phyloP scores from a whole-genome alignment of 805 yeast genomes.

The Alloascoidea africana region DNA sequence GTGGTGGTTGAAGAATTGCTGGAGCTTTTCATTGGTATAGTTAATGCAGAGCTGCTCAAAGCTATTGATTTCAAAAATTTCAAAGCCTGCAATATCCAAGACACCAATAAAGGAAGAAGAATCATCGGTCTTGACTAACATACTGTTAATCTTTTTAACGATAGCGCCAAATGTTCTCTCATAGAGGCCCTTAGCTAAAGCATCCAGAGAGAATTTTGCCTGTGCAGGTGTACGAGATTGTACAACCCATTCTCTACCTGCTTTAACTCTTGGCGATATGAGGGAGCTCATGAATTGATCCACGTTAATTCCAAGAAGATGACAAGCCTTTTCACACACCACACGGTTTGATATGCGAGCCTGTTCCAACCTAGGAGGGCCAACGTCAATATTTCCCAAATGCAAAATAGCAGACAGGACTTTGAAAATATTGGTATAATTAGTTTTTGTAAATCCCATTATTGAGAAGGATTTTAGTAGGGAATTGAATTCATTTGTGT shows the following conservation, averaged over 20 bases:
- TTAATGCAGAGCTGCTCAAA: slow-evolving; percentile 96
- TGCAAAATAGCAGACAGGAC: slow-evolving; percentile 66
- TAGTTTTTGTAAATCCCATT: slow-evolving; percentile 50
- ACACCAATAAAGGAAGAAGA: slow-evolving; percentile 57
- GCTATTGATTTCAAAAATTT: slow-evolving; percentile 87
- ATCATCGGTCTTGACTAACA: slow-evolving; percentile 32
- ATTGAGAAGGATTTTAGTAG: slow-evolving; percentile 52
- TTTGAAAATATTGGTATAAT: slow-evolving; percentile 42
- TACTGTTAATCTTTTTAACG: slow-evolving; percentile 61
- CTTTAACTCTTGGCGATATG: slow-evolving; percentile 71
- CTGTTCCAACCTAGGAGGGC: slow-evolving; percentile 56
- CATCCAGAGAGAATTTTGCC: slow-evolving; percentile 70
- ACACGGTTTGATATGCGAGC: slow-evolving; percentile 47
- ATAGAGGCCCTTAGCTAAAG: slow-evolving; percentile 74
- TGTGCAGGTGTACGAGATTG: slow-evolving; percentile 71
- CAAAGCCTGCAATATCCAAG: slow-evolving; percentile 94
- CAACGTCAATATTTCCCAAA: slow-evolving; percentile 72
- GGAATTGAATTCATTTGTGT: slow-evolving; percentile 47
- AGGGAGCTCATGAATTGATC: slow-evolving; percentile 43
- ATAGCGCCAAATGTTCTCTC: slow-evolving; percentile 71
- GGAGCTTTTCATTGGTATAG: slow-evolving; percentile 91
- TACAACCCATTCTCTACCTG: slow-evolving; percentile 76
- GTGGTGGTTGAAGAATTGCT: slow-evolving; percentile 92
- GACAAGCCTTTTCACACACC: slow-evolving; percentile 35
- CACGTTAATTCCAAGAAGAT: slow-evolving; percentile 47